Conservation (phyloP, 2,329 filamentous ascomycete genomes). For the Aurifilum marmelostoma region DNA sequence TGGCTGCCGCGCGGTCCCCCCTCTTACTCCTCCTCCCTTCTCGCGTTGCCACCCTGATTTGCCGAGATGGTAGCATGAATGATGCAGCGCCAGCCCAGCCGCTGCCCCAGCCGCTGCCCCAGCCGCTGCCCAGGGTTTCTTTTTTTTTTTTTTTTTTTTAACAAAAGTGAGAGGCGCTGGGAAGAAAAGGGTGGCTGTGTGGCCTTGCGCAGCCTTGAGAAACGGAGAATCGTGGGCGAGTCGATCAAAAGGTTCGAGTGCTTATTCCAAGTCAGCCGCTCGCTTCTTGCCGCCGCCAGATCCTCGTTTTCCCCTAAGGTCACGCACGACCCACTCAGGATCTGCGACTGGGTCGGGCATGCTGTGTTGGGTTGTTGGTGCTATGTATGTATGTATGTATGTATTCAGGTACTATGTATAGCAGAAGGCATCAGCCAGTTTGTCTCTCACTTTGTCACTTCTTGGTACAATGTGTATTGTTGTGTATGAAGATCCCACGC, state of each 20-base stretch:
- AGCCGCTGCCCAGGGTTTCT: too few species aligned
- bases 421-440: neutral
- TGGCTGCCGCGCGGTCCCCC: conserved; percentile 1
- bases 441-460: neutral
- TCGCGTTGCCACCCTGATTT: neutral
- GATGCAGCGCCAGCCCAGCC: neutral
- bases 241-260: neutral
- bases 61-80: neutral
- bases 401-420: too few species aligned
- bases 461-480: conserved; percentile 17
- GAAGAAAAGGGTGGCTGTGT: neutral
- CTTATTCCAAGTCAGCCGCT: neutral
- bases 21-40: neutral
- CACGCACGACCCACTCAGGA: neutral
- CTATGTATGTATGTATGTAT: neutral
- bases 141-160: neutral
- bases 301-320: neutral
- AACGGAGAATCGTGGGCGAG: neutral
- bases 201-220: neutral
- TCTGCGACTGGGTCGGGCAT: neutral
- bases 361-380: neutral
- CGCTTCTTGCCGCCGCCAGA: neutral
- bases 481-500: neutral
- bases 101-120: neutral
- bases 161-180: neutral